Evolutionary conservation across 2,329 filamentous ascomycete species (phyloP), one percentile per base, ranked within the genome.

Genomic region (Aspergillus novofumigatus): DNA sequence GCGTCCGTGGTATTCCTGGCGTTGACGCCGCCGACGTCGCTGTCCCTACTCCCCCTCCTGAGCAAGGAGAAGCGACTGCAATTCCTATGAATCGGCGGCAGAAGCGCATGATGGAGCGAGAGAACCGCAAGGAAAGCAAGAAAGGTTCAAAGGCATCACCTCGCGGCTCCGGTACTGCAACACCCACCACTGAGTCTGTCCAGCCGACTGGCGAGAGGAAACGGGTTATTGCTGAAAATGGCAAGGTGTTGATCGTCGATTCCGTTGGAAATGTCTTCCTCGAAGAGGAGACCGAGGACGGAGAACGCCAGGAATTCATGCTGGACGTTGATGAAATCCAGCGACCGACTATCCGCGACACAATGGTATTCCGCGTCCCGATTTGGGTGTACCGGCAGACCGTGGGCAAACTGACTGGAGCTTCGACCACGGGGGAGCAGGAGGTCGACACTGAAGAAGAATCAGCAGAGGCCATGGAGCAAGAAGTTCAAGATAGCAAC

Each of bases 171-270:
- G 79, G 80, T 10, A 78, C 78, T 28, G 76, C 77, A 65, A 87
- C 81, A 67, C 85, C 74, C 2, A 65, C 83, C 75, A 61, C 76
- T 77, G 61, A 70, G 76, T 71, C 67, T 73, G 78, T 81, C 54
- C 85, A 86, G 10, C 85, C 90, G 1, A 83, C 86, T 41, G 92
- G 92, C 21, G 82, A 88, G 35, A 91, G 91, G 77, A 96, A 93
- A 81, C 84, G 91, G 38, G 91, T 97, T 17, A 85, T 92, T 26
- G 93, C 92, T 2, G 89, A 96, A 80, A 99, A 99, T 67, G 94
- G 94, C 64, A 99, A 97, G 80, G 82, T 96, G 0, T 80, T 99
- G 41, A 88, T 99, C 55, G 94, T 99, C 3, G 93, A 99, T 75
- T 91, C 90, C 0, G 80, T 88, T 9, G 94, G 94, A 28, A 92